Conservation (phyloP, 75 land plant genomes). For the Pseudotsuga menziesii region DNA sequence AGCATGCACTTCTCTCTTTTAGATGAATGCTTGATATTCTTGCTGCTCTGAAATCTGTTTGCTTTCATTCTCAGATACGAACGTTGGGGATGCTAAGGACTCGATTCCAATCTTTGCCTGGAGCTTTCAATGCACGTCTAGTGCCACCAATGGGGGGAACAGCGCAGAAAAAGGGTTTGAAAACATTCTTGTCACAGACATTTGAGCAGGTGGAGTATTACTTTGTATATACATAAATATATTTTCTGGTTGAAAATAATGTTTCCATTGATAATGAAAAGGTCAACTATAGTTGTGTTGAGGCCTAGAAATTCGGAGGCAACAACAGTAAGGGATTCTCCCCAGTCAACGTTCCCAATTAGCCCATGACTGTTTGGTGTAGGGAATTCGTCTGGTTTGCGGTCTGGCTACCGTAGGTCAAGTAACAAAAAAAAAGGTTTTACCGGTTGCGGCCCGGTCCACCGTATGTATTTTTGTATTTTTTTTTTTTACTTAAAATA, state of each 20-base stretch:
- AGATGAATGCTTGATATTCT: not conserved
- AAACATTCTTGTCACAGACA: conserved; percentile 32
- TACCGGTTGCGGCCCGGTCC: no score
- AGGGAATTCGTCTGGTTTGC: no score
- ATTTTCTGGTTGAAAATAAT: not conserved
- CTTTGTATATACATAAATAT: not conserved
- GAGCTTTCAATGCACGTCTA: conserved; percentile 67
- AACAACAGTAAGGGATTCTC: no score
- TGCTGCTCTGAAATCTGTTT: not conserved
- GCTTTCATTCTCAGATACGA: conserved; percentile 53
- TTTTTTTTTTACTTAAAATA: no score
- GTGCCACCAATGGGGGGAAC: conserved; percentile 31
- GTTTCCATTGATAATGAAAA: no score
- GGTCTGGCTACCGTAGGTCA: no score
- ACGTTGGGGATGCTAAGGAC: conserved; percentile 93
- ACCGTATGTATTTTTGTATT: no score
- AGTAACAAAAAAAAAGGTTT: no score
- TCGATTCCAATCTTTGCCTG: conserved; percentile 80
- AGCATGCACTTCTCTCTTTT: not conserved
- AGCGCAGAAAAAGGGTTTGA: conserved; percentile 22
- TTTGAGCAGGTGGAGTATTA: conserved; percentile 28
- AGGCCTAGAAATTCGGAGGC: no score
- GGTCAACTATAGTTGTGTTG: no score
- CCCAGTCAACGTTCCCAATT: no score
- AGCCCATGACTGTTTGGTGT: no score